Percentiles rank a stretch among this genome's conserved stretches.
These are phyloP conservation scores for Aegilops bicornis DNA, from an alignment of 176 grass and related monocot genomes.

Conservation along the genomic window DNA sequence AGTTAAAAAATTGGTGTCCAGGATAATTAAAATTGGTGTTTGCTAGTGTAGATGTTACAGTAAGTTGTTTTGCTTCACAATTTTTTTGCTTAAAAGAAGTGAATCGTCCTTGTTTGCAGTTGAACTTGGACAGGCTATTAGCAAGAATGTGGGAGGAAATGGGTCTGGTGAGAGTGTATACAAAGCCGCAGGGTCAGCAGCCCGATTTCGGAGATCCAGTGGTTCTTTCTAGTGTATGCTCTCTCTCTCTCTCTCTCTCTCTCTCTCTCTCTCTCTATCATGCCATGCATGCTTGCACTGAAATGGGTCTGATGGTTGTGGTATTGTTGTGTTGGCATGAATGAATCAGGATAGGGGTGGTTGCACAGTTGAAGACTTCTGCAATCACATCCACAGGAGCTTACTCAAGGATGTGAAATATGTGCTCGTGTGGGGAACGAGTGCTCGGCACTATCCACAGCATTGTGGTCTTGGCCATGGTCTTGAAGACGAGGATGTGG, in stretches of 20 bases:
- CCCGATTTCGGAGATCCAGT: slow-evolving; percentile 93
- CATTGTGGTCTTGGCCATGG: slow-evolving; percentile 76
- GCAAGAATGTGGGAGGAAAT: slow-evolving; percentile 99
- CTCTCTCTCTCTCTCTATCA: not conserved
- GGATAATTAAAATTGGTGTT: too few relatives aligned
- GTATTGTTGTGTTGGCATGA: slow-evolving; percentile 10
- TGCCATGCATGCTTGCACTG: too few relatives aligned
- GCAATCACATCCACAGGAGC: slow-evolving; percentile 92
- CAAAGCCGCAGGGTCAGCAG: slow-evolving; percentile 94
- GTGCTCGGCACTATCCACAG: slow-evolving; percentile 82
- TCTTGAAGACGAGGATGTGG: slow-evolving; percentile 92
- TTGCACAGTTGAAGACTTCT: slow-evolving; percentile 94
- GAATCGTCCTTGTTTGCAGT: slow-evolving; percentile 51
- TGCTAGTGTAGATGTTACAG: too few relatives aligned
- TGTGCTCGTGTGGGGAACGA: slow-evolving; percentile 91
- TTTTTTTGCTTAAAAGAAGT: not conserved
- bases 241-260: not conserved
- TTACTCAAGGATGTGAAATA: slow-evolving; percentile 96
- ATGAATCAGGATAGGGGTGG: slow-evolving; percentile 87
- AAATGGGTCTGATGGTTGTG: not conserved
- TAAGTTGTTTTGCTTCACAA: not conserved
- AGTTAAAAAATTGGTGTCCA: too few relatives aligned
- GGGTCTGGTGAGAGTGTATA: slow-evolving; percentile 97
- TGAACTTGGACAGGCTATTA: slow-evolving; percentile 95
- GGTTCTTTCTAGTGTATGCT: slow-evolving; percentile 84